These are phyloP conservation scores for Aspergillus novoparasiticus DNA, from an alignment of 2,329 filamentous ascomycete species.

Conservation along the genomic window DNA sequence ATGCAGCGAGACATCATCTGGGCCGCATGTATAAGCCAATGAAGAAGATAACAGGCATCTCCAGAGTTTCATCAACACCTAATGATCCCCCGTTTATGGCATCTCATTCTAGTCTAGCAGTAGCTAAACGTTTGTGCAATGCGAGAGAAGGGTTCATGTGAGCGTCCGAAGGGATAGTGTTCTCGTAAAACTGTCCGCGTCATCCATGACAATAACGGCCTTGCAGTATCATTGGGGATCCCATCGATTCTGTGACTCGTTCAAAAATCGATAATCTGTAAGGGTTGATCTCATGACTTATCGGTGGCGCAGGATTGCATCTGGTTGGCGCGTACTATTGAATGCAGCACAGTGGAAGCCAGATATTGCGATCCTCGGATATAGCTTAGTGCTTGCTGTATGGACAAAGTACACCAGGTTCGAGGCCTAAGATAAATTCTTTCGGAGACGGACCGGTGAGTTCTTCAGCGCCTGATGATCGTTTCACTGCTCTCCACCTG, in stretches of 20 bases:
- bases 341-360: background rate
- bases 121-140: background rate
- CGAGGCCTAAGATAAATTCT: background rate
- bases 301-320: background rate
- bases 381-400: background rate
- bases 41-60: background rate
- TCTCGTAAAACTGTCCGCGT: background rate
- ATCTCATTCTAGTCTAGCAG: background rate
- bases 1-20: background rate
- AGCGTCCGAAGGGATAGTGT: background rate
- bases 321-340: background rate
- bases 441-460: background rate
- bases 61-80: background rate
- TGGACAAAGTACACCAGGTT: background rate
- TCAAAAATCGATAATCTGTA: background rate
- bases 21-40: background rate
- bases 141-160: background rate
- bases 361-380: background rate
- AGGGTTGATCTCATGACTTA: conserved; percentile 5
- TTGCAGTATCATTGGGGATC: background rate
- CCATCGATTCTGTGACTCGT: background rate
- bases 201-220: background rate
- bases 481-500: background rate
- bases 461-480: background rate
- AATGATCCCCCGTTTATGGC: background rate